These are phyloP conservation scores for Aspergillus conjunctus DNA, from an alignment of 495 filamentous ascomycete genomes.

Conservation along the genomic window DNA sequence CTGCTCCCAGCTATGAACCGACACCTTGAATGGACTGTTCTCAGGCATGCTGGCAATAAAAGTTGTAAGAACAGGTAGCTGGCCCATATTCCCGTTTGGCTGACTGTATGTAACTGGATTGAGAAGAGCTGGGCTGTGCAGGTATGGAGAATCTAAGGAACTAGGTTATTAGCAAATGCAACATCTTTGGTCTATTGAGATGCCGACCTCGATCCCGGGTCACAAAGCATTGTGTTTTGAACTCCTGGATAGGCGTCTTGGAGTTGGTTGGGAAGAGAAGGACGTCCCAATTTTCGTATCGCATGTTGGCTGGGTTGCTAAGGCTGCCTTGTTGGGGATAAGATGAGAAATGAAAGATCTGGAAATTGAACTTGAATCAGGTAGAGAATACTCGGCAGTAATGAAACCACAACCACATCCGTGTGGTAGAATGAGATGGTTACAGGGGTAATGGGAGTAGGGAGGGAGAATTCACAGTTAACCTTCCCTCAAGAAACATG, in stretches of 20 bases:
- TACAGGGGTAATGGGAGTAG: not conserved
- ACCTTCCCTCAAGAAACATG: no score
- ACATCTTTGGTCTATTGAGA: not conserved
- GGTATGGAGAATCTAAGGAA: constrained; percentile 39
- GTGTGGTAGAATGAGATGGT: constrained; percentile 14
- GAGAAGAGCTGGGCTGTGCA: constrained; percentile 35
- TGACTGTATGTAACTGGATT: constrained; percentile 31
- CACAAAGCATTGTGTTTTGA: constrained; percentile 80
- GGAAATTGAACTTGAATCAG: constrained; percentile 14
- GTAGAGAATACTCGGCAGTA: constrained; percentile 25
- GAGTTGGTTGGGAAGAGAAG: constrained; percentile 70
- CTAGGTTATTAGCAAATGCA: not conserved
- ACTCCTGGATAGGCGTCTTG: constrained; percentile 78
- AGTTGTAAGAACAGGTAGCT: constrained; percentile 71
- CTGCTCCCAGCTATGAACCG: constrained; percentile 78
- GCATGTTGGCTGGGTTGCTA: constrained; percentile 53
- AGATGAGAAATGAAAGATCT: constrained; percentile 26
- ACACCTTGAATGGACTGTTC: constrained; percentile 69
- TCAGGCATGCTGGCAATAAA: constrained; percentile 70
- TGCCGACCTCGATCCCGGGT: constrained; percentile 64
- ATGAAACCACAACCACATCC: constrained; percentile 17
- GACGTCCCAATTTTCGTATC: constrained; percentile 84
- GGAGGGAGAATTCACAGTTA: not conserved
- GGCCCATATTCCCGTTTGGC: constrained; percentile 38
- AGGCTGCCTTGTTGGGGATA: constrained; percentile 15